Evolutionary conservation across 106 monocot species (phyloP), one percentile per base, ranked within the genome.

Genomic region (Platanthera zijinensis): DNA sequence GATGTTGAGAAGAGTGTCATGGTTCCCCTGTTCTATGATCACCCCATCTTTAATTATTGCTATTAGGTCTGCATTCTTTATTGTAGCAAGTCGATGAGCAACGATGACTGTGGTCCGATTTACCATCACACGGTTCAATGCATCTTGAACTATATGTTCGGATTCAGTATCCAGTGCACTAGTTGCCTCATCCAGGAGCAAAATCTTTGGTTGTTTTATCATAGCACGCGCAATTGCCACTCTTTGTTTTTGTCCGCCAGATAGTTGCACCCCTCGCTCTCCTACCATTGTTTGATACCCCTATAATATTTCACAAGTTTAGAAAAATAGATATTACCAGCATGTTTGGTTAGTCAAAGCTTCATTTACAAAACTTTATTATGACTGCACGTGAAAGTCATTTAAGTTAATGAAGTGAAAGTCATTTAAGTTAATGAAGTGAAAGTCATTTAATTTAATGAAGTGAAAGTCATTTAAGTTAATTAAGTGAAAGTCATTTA

Each of bases 141-240:
- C 72, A 14, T 52, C 52, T 30, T 79, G 79, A 73, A 79, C 79
- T 9, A 73, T 25, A 17, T 72, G 72, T 59, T 79, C 72, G 28
- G 79, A 73, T 63, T 73, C 73, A 22, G 72, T 54, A 51, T 79
- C 79, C 48, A 79, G 30, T 15, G 78, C 78, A 48, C 78, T 78
- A 1, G 78, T 78, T 46, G 78, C 53, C 71, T 78, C 78, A 46
- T 79, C 79, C 7, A 79, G 56, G 14, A 79, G 79, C 79, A 79
- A 50, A 32, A 79, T 73, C 47, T 62, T 79, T 49, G 79, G 79
- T 61, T 79, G 68, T 17, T 79, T 79, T 30, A 79, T 10, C 10
- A 79, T 73, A 12, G 79, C 73, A 15, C 72, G 71, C 12, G 73
- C 73, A 30, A 79, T 79, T 49, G 80, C 80, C 6, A 80, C 51